Conservation (phyloP, 768 basidiomycete genomes). For the Agaricus subrufescens region DNA sequence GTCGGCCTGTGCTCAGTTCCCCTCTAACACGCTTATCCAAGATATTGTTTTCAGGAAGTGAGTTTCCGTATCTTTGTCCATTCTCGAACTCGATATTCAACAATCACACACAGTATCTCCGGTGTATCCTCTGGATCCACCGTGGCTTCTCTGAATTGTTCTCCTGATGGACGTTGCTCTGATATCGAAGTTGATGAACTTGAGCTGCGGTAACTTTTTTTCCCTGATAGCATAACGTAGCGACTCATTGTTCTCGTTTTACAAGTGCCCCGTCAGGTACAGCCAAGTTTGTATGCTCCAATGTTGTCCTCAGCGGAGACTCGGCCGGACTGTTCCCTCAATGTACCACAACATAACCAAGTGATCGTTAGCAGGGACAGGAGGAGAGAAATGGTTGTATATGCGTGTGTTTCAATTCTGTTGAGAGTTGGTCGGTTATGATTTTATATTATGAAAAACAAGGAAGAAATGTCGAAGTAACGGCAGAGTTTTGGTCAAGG, state of each 20-base stretch:
- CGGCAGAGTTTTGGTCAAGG: too few species aligned
- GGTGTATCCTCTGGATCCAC: conserved; percentile 51
- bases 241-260: neutral
- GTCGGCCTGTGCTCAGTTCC: conserved; percentile 46
- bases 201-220: conserved; percentile 34
- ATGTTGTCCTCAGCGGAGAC: conserved; percentile 43
- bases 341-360: conserved; percentile 26
- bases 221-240: neutral
- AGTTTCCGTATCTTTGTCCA: neutral
- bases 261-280: conserved; percentile 34
- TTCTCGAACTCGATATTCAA: neutral
- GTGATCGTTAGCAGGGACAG: neutral
- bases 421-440: neutral
- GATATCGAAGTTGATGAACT: conserved; percentile 44
- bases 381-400: neutral
- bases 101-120: conserved; percentile 36
- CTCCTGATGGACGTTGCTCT: conserved; percentile 46
- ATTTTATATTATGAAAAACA: neutral
- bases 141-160: conserved; percentile 54
- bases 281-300: conserved; percentile 48
- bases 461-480: too few species aligned
- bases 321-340: conserved; percentile 38
- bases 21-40: conserved; percentile 50
- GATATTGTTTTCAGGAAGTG: conserved; percentile 54
- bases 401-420: neutral